phyloP scores from a whole-genome alignment of 2,329 filamentous ascomycete species.

The Fusarium aywerte region DNA sequence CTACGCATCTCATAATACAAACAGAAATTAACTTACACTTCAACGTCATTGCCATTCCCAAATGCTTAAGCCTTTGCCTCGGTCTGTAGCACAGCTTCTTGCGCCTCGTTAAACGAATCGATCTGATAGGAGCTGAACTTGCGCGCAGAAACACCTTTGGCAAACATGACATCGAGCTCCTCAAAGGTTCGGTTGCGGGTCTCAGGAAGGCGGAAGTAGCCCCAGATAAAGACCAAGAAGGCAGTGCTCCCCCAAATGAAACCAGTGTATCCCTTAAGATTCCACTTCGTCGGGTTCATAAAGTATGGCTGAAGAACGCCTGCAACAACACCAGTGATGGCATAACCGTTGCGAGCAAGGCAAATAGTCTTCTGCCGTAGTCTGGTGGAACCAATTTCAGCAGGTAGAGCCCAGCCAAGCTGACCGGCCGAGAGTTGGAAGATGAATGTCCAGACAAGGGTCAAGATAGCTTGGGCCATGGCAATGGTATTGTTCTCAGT shows the following conservation, averaged over 20 bases:
- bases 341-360: slow-evolving; percentile 46
- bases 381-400: slow-evolving; percentile 48
- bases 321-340: slow-evolving; percentile 36
- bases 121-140: slow-evolving; percentile 29
- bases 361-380: slow-evolving; percentile 50
- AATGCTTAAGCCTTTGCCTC: not conserved
- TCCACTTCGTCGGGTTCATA: slow-evolving; percentile 53
- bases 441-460: slow-evolving; percentile 50
- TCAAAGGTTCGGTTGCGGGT: slow-evolving; percentile 62
- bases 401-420: slow-evolving; percentile 50
- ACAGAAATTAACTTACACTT: too few relatives aligned
- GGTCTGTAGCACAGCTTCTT: not conserved
- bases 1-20: too few relatives aligned
- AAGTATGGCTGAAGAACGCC: slow-evolving; percentile 49
- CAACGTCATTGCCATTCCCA: too few relatives aligned
- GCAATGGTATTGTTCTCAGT: slow-evolving; percentile 41
- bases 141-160: slow-evolving; percentile 38
- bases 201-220: slow-evolving; percentile 63
- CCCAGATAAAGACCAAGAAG: slow-evolving; percentile 46
- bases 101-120: slow-evolving; percentile 14
- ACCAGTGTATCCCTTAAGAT: slow-evolving; percentile 57
- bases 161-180: slow-evolving; percentile 65
- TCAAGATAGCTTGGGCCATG: slow-evolving; percentile 52
- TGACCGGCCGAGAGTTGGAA: slow-evolving; percentile 54
- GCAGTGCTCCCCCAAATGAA: slow-evolving; percentile 47